Conservation (phyloP, 192 early-diverging fungal species). For the Coemansia sp. region DNA sequence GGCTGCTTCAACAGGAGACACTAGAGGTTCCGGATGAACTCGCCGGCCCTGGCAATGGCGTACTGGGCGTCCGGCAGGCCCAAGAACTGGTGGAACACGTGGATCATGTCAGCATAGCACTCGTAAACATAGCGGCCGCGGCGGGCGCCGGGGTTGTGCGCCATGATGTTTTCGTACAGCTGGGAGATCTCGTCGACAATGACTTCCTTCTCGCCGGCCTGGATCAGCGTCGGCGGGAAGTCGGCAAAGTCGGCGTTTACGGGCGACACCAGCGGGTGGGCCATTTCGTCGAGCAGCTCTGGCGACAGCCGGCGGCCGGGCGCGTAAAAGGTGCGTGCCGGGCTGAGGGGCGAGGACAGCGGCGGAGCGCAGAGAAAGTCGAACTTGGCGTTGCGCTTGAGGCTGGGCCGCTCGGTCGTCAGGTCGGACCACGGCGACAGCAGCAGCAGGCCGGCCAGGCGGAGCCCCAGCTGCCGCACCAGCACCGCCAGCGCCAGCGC, state of each 20-base stretch:
- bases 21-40: constrained; percentile 16
- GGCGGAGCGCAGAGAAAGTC: constrained; percentile 26
- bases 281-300: constrained; percentile 25
- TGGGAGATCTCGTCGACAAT: constrained; percentile 37
- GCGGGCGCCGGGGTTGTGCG: constrained; percentile 16
- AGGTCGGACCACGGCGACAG: constrained; percentile 54
- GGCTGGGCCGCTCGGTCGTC: constrained; percentile 12
- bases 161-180: constrained; percentile 28
- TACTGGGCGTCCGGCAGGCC: constrained; percentile 17
- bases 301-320: constrained; percentile 27
- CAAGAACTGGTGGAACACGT: constrained; percentile 45
- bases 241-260: constrained; percentile 33
- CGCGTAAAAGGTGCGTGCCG: constrained; percentile 31
- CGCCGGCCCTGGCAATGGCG: constrained; percentile 26
- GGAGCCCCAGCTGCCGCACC: constrained; percentile 55
- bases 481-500: constrained; percentile 60
- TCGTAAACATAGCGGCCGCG: constrained; percentile 24
- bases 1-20: too few relatives aligned
- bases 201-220: constrained; percentile 41
- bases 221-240: constrained; percentile 42
- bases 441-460: constrained; percentile 57
- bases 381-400: constrained; percentile 20
- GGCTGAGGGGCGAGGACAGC: constrained; percentile 20
- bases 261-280: constrained; percentile 44
- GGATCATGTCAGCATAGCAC: constrained; percentile 43